Conservation (phyloP, 2,329 filamentous ascomycete genomes). For the Claviceps humidiphila region DNA sequence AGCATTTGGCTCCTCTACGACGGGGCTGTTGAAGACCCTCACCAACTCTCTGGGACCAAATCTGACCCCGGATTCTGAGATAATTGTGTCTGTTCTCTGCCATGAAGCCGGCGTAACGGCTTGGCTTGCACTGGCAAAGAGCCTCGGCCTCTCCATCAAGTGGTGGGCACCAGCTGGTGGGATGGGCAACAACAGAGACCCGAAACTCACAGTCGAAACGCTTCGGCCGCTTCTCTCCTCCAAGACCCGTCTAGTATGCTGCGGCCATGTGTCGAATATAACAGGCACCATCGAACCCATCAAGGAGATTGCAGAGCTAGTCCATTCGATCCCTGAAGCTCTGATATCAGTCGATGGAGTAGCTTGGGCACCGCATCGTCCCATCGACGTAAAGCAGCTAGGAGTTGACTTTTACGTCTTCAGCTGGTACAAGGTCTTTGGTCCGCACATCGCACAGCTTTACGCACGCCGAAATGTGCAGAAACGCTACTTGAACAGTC, state of each 20-base stretch:
- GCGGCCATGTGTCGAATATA: conserved; percentile 63
- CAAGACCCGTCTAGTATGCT: conserved; percentile 57
- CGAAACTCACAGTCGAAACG: conserved; percentile 38
- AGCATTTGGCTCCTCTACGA: conserved; percentile 61
- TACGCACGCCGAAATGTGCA: conserved; percentile 50
- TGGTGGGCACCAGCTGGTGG: conserved; percentile 48
- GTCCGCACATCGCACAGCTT: conserved; percentile 59
- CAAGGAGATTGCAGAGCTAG: conserved; percentile 35
- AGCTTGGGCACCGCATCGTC: conserved; percentile 60
- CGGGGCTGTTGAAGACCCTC: conserved; percentile 66
- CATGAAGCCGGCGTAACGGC: conserved; percentile 67
- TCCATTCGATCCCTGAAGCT: conserved; percentile 33
- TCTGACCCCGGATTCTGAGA: conserved; percentile 30
- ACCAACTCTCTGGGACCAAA: conserved; percentile 28
- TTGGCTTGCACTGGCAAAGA: conserved; percentile 56
- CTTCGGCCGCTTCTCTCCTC: conserved; percentile 45
- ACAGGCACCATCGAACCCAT: conserved; percentile 53
- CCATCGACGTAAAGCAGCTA: conserved; percentile 52
- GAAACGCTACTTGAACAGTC: conserved; percentile 33
- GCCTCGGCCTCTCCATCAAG: conserved; percentile 47
- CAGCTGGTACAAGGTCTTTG: conserved; percentile 74
- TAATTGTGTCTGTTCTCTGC: conserved; percentile 59
- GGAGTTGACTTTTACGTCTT: conserved; percentile 69
- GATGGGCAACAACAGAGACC: not conserved
- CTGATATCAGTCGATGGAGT: conserved; percentile 64